Base-by-base conservation (phyloP, 352 stramenopile species). In the Globisporangium recalcitrans region DNA sequence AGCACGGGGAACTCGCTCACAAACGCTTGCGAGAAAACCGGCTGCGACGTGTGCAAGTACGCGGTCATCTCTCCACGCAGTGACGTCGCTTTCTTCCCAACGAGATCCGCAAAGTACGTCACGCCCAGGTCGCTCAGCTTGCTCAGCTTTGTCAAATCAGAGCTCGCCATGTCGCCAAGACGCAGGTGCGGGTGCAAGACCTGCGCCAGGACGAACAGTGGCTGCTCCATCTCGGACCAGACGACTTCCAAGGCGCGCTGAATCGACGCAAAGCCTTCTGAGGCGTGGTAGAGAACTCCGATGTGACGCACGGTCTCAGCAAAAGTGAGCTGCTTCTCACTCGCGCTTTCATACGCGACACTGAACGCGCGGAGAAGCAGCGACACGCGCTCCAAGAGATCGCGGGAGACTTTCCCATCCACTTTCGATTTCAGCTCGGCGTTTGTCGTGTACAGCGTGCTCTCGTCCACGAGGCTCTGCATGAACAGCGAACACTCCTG, bases 1-100 rank as follows among this genome's bases (percentile, higher is more conserved):
- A 87, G 55, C 11, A 76, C 67, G 14, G 70, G 67, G 57, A 91
- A 91, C 48, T 91, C 80, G 29, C 62, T 59, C 26, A 88, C 68
- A 53, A 88, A 80, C 21, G 70, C 62, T 7, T 69, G 70, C 1
- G 67, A 62, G 49, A 89, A 91, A 16, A 75, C 69, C 7, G 67
- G 56, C 52, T 87, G 73, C 11, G 78, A 88, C 34, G 59, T 67
- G 55, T 90, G 77, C n/a, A 89, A 49, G 51, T 82, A 92, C 38
- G 83, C 80, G 1, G 80, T 88, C 60, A 90, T 68, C 62, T 90
- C 78, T 29, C 77, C 79, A 42, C 77, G 77, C 53, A 90, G 47
- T 19, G 69, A 80, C 49, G 58, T 78, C 7, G 77, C 63, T 57
- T 78, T 85, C 14, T 61, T 70, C 0, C 62, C 63, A 42, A 88